These are phyloP conservation scores for Plasmodium chabaudi DNA, from an alignment of 169 alveolate genomes.

Conservation along the genomic window DNA sequence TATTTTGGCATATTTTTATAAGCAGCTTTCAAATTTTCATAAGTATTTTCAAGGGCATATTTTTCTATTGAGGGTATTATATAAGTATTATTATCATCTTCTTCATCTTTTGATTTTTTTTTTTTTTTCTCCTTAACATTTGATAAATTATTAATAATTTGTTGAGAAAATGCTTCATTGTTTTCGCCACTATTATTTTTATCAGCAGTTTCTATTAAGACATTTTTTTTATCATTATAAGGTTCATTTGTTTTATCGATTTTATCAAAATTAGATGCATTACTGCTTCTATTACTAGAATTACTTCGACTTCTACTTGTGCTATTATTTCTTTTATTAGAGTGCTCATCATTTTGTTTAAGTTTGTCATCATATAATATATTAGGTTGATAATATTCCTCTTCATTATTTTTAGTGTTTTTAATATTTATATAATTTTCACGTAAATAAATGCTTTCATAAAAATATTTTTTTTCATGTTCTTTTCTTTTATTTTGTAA, in stretches of 20 bases:
- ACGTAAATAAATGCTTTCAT: conserved; percentile 66
- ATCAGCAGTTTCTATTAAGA: neutral
- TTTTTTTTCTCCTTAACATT: neutral
- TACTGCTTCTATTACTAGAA: neutral
- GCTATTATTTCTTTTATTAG: neutral
- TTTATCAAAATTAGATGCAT: neutral
- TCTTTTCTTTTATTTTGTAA: conserved; percentile 68
- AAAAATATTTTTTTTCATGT: conserved; percentile 67
- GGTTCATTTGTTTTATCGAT: too few relatives aligned
- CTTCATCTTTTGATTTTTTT: conserved; percentile 3
- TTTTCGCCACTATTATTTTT: neutral
- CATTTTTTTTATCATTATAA: neutral
- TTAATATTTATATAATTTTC: conserved; percentile 44
- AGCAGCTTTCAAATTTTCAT: conserved; percentile 29
- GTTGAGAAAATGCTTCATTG: neutral
- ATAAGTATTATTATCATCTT: conserved; percentile 10
- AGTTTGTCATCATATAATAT: conserved; percentile 15
- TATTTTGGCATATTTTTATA: conserved; percentile 59
- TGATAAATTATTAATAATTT: neutral
- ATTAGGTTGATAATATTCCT: conserved; percentile 21
- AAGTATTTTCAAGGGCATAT: conserved; percentile 43
- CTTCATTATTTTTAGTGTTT: conserved; percentile 24
- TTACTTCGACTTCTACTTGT: neutral
- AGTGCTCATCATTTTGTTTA: neutral
- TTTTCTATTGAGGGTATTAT: conserved; percentile 53